phyloP scores from a whole-genome alignment of 805 yeast genomes.

The Yarrowia sp. region DNA sequence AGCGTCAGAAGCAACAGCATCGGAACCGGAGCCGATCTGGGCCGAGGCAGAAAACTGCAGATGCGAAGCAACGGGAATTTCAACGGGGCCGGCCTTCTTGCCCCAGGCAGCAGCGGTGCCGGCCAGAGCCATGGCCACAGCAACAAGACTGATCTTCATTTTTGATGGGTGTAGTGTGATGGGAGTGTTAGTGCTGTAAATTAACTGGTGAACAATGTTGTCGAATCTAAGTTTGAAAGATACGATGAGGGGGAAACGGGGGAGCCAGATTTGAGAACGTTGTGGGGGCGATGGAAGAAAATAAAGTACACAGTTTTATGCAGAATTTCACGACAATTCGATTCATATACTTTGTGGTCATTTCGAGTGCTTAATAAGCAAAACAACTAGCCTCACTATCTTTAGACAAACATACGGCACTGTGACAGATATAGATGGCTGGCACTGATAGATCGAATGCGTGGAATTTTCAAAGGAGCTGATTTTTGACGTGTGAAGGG shows the following conservation, averaged over 20 bases:
- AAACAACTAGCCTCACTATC: background rate
- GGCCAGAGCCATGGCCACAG: constrained; percentile 33
- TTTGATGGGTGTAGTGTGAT: background rate
- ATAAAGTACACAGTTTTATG: too few species aligned
- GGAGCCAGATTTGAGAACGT: too few species aligned
- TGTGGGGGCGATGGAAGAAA: too few species aligned
- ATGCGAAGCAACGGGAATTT: constrained; percentile 32
- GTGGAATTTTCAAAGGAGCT: too few species aligned
- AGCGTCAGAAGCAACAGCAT: constrained; percentile 25
- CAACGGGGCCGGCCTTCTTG: constrained; percentile 27
- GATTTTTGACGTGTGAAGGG: too few species aligned
- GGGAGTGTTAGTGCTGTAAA: background rate
- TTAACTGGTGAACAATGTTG: background rate
- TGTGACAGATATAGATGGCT: background rate
- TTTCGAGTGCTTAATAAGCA: too few species aligned
- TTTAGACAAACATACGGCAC: constrained; percentile 3
- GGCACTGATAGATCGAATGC: background rate
- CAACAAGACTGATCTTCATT: constrained; percentile 30
- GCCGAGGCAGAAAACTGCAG: constrained; percentile 13
- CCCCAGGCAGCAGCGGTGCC: constrained; percentile 30
- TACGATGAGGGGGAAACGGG: background rate
- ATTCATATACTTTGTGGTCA: too few species aligned
- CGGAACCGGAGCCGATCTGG: constrained; percentile 9
- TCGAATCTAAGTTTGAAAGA: constrained; percentile 10
- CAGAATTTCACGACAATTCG: too few species aligned